A percentile compares a stretch with the other conserved stretches of the same genome.
These are phyloP conservation scores for Carallia brachiata DNA, from an alignment of 345 rosid species.

Conservation along the genomic window DNA sequence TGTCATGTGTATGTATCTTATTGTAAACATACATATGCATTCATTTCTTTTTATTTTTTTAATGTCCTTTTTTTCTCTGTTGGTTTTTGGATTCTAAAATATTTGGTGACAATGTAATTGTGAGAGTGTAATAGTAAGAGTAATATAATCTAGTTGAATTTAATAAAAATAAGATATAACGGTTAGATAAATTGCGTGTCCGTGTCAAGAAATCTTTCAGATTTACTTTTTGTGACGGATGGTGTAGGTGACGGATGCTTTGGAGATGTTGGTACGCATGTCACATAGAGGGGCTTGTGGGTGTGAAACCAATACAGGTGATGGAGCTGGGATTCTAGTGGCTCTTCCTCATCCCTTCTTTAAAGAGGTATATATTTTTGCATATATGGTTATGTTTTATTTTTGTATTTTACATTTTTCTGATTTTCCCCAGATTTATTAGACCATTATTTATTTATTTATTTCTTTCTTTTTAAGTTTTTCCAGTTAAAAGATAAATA, in stretches of 20 bases:
- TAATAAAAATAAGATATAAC: too few species aligned
- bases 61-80: constrained; percentile 5
- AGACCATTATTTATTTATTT: too few species aligned
- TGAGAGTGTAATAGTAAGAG: too few species aligned
- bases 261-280: constrained; percentile 97
- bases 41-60: neutral
- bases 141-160: too few species aligned
- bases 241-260: constrained; percentile 72
- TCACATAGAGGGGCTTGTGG: constrained; percentile 99
- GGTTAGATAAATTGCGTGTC: too few species aligned
- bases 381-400: neutral
- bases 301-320: constrained; percentile 95
- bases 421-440: too few species aligned
- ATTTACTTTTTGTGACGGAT: neutral
- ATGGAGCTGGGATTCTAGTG: constrained; percentile 97
- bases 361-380: constrained; percentile 45
- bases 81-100: too few species aligned
- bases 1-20: neutral
- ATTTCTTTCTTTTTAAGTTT: too few species aligned
- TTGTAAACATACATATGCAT: neutral
- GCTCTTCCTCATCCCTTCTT: constrained; percentile 83
- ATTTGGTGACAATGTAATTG: too few species aligned
- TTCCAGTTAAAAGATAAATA: too few species aligned
- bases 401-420: neutral
- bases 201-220: too few species aligned